Base-by-base conservation (phyloP, 306 rosid genomes). In the Carpinus viminea region DNA sequence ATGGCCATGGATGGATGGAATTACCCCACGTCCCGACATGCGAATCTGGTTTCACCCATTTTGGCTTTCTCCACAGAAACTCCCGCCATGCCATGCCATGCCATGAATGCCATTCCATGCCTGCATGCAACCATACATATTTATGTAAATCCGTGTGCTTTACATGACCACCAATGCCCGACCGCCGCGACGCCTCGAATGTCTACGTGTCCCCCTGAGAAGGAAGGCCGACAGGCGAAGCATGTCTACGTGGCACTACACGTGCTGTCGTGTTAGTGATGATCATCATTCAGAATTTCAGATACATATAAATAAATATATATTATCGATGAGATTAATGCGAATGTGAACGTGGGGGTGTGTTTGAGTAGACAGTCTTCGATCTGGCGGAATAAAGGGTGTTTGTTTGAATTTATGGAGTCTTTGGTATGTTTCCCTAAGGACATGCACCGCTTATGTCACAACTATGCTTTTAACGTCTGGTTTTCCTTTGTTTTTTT, bases 151-250 rank as follows among this genome's bases (percentile, higher is more conserved):
- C 34, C 34, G 34, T 31, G 34, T 2, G 34, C 34, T 31, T 31
- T 31, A 31, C 34, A 31, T 31, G 34, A 31, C 78, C 75, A 43
- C 81, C 85, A 85, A 82, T 70, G 57, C 64, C 69, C 21, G 56
- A 61, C 73, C 64, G 4, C 70, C 24, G 38, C 77, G 82, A 71
- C 65, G 55, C 26, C 55, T 61, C 17, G 59, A 1, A 50, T 21
- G 21, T 80, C 54, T 6, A 82, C 78, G 97, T 91, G 95, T 90
- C 86, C 50, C 47, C 75, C 34, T 41, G 61, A 45, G 86, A 83
- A 88, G 69, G 68, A 73, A 15, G 77, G 55, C 84, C 61, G 78
- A 88, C 92, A 88, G 88, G 93, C 87, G 73, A 78, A 82, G 78
- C 82, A 71, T 77, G 80, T 66, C 76, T 79, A 84, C 74, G 88